Base-by-base conservation (phyloP, 1,284 basidiomycete genomes). In the Flammula alnicola region DNA sequence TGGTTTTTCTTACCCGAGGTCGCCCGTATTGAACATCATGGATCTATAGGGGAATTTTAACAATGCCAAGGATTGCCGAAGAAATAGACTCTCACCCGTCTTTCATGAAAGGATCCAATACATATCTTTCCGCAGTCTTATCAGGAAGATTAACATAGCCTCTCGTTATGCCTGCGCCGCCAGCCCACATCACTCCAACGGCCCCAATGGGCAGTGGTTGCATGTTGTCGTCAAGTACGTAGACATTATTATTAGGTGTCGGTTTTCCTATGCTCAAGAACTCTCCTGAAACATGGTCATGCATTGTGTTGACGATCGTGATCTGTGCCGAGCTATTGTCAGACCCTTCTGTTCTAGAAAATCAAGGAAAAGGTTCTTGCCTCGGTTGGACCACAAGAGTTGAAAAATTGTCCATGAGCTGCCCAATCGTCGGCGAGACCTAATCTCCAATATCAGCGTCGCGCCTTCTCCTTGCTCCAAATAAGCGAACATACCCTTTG, bases 1-100 rank as follows among this genome's bases (percentile, higher is more conserved):
- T n/a, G 22, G 16, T 2, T 33, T 43, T 29, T 14, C 64, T 50
- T 61, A 75, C 72, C 79, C 80, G 23, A 83, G 67, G 56, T 82
- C 81, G 0, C 80, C 80, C 38, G 81, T 83, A 56, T 81, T 81
- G 63, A 82, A 82, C 80, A 83, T 83, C 54, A 73, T 68, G 32
- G 68, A 70, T 12, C 79, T 81, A 47, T 6, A 25, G 40, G 44
- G 17, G 19, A n/a, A 14, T 54, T 14, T 43, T 19, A 50, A 32
- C 33, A 30, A 47, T 17, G 11, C 37, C 9, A 40, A 37, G 14
- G 30, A 39, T 38, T 31, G 20, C 33, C 31, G 14, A 43, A 44
- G 14, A 39, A 25, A 37, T 45, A 44, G 29, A 25, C 26, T 42
- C 74, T 52, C 52, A 80, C 80, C 79, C 76, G 56, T 80, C 71